Base-by-base conservation (phyloP, 2,329 filamentous ascomycete species). In the Pestalotiopsis sp. region DNA sequence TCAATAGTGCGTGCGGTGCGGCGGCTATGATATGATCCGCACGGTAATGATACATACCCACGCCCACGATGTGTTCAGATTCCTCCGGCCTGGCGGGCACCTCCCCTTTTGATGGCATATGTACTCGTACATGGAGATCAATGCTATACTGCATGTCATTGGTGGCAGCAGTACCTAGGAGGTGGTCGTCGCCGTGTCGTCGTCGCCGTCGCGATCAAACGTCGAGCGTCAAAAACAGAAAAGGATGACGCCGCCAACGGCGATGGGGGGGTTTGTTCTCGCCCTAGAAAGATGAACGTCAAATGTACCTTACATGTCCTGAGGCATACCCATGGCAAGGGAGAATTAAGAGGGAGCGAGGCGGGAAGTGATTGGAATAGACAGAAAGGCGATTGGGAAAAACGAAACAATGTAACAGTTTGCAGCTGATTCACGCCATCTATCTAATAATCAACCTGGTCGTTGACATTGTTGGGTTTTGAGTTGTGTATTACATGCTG, bases 221-320 rank as follows among this genome's bases (percentile, higher is more conserved):
- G 20, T 52, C 6, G 45, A 52, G 45, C 45, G 45, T 52, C 45
- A 9, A 52, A 52, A 52, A 52, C 17, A 52, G 17, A 23, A 52
- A 52, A 52, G 45, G 45, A 52, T 52, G 20, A 52, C 45, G 45
- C 45, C 45, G 45, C 45, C 7, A 36, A 36, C 31, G 31, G 31
- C 31, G 45, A 23, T 52, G 17, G 45, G 45, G 45, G 45, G n/a
- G 31, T 31, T 31, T 31, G 6, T 52, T 52, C 45, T 7, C 25
- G 57, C 23, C 57, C 57, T 31, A 27, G 13, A 36, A 13, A 9
- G 57, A 59, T 17, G 13, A 17, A 59, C 23, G 23, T 59, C 57
- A 59, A 59, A 59, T 59, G 57, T 59, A 59, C 57, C 57, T 36
- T 59, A 59, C 57, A 59, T 39, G 38, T 38, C 31, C n/a, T 62